Conservation (phyloP, 1,139 yeast species). For the Suhomyces anneliseae region DNA sequence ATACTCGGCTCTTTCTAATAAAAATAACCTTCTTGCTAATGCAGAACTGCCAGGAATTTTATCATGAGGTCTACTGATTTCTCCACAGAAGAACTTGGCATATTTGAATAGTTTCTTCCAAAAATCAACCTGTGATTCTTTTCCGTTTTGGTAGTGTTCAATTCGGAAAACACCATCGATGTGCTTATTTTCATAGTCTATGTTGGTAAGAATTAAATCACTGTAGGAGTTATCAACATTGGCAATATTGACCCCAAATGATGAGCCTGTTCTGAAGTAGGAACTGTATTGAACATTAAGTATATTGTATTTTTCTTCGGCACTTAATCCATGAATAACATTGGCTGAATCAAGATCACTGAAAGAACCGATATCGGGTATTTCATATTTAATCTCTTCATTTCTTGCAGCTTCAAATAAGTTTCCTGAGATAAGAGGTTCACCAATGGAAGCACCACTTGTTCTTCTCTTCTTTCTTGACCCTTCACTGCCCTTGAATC, state of each 20-base stretch:
- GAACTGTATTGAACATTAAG: constrained; percentile 22
- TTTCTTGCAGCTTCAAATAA: too few species aligned
- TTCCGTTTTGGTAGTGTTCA: neutral
- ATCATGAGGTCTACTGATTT: constrained; percentile 2
- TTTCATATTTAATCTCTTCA: too few species aligned
- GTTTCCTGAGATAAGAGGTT: too few species aligned
- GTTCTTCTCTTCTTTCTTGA: neutral
- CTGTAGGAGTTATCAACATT: constrained; percentile 10
- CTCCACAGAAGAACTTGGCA: constrained; percentile 11
- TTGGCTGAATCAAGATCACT: neutral
- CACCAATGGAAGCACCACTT: neutral
- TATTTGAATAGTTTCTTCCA: constrained; percentile 7
- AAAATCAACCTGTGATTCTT: neutral
- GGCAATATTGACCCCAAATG: constrained; percentile 14
- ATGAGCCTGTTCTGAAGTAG: constrained; percentile 21
- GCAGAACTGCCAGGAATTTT: constrained; percentile 6
- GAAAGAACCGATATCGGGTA: neutral
- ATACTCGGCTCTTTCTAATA: constrained; percentile 9
- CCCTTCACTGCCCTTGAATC: neutral
- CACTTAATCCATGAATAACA: constrained; percentile 2
- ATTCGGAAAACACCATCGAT: constrained; percentile 22
- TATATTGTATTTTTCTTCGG: constrained; percentile 20
- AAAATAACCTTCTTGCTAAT: constrained; percentile 7
- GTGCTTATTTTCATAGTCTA: constrained; percentile 20
- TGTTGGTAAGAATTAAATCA: constrained; percentile 21